These are phyloP conservation scores for Taiwanofungus camphoratus DNA, from an alignment of 1,284 basidiomycete genomes.

Conservation along the genomic window DNA sequence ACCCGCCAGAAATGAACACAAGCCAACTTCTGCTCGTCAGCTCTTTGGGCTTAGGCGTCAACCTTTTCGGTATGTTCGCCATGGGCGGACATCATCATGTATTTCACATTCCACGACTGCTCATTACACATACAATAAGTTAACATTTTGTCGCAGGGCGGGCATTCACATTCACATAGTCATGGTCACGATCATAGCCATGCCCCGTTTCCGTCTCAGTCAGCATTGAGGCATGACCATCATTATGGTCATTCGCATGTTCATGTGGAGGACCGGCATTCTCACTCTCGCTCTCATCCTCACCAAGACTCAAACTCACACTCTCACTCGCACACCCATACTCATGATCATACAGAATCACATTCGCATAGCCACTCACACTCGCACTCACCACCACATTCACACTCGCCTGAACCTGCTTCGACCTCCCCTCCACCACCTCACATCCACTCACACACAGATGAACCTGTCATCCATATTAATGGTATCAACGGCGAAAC, in stretches of 20 bases:
- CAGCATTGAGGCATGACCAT: slow-evolving; percentile 6
- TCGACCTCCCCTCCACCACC: slow-evolving; percentile 12
- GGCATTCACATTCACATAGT: slow-evolving; percentile 40
- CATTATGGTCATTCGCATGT: slow-evolving; percentile 18
- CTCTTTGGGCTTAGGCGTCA: slow-evolving; percentile 85
- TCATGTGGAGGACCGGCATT: slow-evolving; percentile 21
- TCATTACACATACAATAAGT: neutral
- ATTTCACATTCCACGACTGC: neutral
- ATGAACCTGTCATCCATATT: slow-evolving; percentile 3
- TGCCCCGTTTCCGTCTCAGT: slow-evolving; percentile 8
- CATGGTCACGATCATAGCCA: slow-evolving; percentile 35
- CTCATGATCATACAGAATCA: neutral
- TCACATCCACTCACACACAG: slow-evolving; percentile 6
- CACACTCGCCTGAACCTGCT: slow-evolving; percentile 11
- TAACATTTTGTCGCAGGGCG: slow-evolving; percentile 33
- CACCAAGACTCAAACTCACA: slow-evolving; percentile 25
- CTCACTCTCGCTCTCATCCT: slow-evolving; percentile 29
- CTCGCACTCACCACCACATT: slow-evolving; percentile 18
- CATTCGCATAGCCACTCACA: slow-evolving; percentile 19
- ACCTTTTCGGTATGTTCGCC: slow-evolving; percentile 98
- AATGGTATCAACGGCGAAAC: neutral
- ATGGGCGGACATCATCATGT: slow-evolving; percentile 92
- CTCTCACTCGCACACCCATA: slow-evolving; percentile 17
- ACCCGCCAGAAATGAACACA: slow-evolving; percentile 98
- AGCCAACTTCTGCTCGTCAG: slow-evolving; percentile 90